phyloP scores from a whole-genome alignment of 2,329 filamentous ascomycete species.

The Camptophora hylomeconis region DNA sequence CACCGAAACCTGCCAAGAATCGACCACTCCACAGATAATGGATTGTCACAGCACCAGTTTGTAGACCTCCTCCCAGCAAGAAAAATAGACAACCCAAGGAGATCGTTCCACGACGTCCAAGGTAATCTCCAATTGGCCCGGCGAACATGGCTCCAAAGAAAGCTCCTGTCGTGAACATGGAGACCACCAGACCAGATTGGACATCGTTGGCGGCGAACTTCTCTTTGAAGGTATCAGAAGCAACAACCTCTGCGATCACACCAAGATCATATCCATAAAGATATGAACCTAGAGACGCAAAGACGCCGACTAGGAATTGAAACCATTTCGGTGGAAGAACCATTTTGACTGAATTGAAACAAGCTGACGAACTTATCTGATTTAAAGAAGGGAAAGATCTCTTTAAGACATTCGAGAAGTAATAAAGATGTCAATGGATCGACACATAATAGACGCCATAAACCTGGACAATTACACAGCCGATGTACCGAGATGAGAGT shows the following conservation, averaged over 20 bases:
- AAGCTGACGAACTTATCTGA: slow-evolving; percentile 1
- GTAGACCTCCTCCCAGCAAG: slow-evolving; percentile 56
- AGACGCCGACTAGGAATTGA: slow-evolving; percentile 46
- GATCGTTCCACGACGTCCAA: slow-evolving; percentile 62
- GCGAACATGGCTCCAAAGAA: slow-evolving; percentile 56
- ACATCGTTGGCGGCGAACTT: slow-evolving; percentile 19
- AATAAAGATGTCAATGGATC: no score
- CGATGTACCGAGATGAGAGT: no score
- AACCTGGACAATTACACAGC: no score
- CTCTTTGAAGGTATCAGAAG: slow-evolving; percentile 22
- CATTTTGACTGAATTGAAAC: slow-evolving; percentile 32
- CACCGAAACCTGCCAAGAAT: slow-evolving; percentile 53
- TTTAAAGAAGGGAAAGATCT: no score
- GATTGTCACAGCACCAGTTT: slow-evolving; percentile 52
- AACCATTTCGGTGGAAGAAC: slow-evolving; percentile 45
- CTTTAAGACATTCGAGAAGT: no score
- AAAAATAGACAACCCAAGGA: slow-evolving; percentile 59
- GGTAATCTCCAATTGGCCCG: slow-evolving; percentile 48
- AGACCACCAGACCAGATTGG: slow-evolving; percentile 55
- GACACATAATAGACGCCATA: no score
- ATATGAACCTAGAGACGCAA: slow-evolving; percentile 45
- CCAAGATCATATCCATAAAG: slow-evolving; percentile 48
- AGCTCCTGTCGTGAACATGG: slow-evolving; percentile 63
- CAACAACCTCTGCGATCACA: slow-evolving; percentile 46
- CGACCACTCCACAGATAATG: slow-evolving; percentile 58